These are phyloP conservation scores for Alliaria petiolata DNA, from an alignment of 345 rosid species.

Conservation along the genomic window DNA sequence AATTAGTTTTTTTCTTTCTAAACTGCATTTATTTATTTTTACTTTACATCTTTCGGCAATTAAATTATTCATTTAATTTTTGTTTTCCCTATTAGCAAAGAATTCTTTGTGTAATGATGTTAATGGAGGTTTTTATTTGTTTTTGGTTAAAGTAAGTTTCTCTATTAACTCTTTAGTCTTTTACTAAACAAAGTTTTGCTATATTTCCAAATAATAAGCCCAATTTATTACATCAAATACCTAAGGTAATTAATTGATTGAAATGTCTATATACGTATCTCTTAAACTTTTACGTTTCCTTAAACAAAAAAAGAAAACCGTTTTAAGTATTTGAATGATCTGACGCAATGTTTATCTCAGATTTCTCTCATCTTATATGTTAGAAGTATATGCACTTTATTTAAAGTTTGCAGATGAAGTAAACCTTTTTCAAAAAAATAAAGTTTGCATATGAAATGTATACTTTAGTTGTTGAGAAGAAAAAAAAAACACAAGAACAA, in stretches of 20 bases:
- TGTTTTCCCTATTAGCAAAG: background rate
- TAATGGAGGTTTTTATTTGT: background rate
- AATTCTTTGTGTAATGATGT: background rate
- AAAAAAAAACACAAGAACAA: background rate
- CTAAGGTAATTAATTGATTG: background rate
- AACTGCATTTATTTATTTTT: background rate
- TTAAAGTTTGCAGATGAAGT: background rate
- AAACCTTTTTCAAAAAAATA: too few relatives aligned
- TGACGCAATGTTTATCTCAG: background rate
- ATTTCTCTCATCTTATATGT: background rate
- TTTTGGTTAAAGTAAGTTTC: background rate
- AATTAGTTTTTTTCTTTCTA: background rate
- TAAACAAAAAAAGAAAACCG: background rate
- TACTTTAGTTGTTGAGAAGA: slow-evolving; percentile 28
- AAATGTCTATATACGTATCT: background rate
- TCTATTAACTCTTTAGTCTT: background rate
- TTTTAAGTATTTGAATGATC: background rate
- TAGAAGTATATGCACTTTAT: background rate
- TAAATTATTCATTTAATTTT: background rate
- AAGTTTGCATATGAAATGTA: slow-evolving; percentile 5
- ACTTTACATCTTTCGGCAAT: slow-evolving; percentile 1
- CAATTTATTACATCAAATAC: background rate
- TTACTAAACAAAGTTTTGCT: background rate
- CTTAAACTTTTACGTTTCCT: background rate
- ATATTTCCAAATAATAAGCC: background rate